Evolutionary conservation across 176 grass and related monocot genomes (phyloP).

Genomic region (Oryza nivara): DNA sequence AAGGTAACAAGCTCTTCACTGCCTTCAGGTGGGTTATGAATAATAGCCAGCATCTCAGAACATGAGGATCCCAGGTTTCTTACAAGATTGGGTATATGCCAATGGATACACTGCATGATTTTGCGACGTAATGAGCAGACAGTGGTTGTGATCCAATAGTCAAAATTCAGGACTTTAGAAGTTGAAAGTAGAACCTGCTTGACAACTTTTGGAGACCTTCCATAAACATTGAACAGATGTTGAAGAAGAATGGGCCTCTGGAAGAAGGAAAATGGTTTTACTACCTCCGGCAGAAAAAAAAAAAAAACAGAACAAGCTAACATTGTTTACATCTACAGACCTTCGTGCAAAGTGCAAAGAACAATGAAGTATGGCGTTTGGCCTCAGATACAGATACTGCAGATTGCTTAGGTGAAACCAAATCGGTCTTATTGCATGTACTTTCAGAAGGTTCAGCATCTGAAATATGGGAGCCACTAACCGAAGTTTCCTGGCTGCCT

Average conservation of each 20-base stretch:
- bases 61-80: conserved; percentile 83
- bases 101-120: conserved; percentile 81
- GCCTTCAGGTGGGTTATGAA: conserved; percentile 95
- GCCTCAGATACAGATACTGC: conserved; percentile 61
- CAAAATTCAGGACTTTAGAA: conserved; percentile 33
- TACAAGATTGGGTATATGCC: conserved; percentile 70
- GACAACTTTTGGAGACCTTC: conserved; percentile 84
- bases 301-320: conserved; percentile 3
- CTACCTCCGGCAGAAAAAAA: background rate
- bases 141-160: conserved; percentile 32
- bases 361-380: conserved; percentile 74
- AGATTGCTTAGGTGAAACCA: conserved; percentile 51
- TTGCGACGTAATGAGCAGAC: conserved; percentile 34
- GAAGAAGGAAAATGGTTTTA: conserved; percentile 44
- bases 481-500: conserved; percentile 61
- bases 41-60: conserved; percentile 77
- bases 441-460: conserved; percentile 58
- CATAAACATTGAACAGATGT: conserved; percentile 80
- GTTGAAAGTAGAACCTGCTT: conserved; percentile 72
- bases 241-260: conserved; percentile 87
- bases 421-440: conserved; percentile 43
- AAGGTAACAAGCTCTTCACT: conserved; percentile 89
- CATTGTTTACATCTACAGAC: conserved; percentile 47
- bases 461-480: conserved; percentile 58
- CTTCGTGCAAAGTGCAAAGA: conserved; percentile 98